Evolutionary conservation across 306 rosid species (phyloP).

Genomic region (Ammopiptanthus mongolicus): DNA sequence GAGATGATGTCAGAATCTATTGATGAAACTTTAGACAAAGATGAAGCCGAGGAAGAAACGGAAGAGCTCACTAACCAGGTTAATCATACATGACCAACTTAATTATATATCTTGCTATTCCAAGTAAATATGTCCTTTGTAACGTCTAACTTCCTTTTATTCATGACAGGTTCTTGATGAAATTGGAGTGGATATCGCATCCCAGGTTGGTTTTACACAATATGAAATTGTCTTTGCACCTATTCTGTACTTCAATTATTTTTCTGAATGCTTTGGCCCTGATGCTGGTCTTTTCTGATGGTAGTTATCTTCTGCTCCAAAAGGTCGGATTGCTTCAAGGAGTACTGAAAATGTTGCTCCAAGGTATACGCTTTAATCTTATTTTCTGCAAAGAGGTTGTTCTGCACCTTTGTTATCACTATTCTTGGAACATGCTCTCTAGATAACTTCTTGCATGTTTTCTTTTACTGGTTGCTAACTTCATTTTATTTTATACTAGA

Average conservation of each 20-base stretch:
- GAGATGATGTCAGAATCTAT: constrained; percentile 99
- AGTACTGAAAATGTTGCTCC: constrained; percentile 51
- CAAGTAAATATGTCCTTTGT: background rate
- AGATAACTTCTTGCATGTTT: background rate
- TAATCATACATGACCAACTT: constrained; percentile 1
- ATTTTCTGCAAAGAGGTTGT: background rate
- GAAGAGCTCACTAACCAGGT: constrained; percentile 99
- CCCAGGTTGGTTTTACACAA: constrained; percentile 63
- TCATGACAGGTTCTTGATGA: constrained; percentile 86
- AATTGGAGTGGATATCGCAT: constrained; percentile 97
- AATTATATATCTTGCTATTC: background rate
- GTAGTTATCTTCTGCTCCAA: constrained; percentile 95
- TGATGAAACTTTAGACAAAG: constrained; percentile 95
- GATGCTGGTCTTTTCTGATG: constrained; percentile 13
- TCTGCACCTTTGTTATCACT: background rate
- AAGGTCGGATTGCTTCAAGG: constrained; percentile 85
- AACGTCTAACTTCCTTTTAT: constrained; percentile 15
- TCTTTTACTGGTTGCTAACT: background rate
- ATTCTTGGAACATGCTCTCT: background rate
- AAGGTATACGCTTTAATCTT: constrained; percentile 39
- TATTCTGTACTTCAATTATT: background rate
- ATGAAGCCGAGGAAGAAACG: constrained; percentile 98
- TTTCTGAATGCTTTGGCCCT: constrained; percentile 10
- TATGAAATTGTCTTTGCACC: background rate
- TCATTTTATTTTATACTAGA: background rate